phyloP scores from a whole-genome alignment of 2,329 filamentous ascomycete species.

The Trichoderma sp. region DNA sequence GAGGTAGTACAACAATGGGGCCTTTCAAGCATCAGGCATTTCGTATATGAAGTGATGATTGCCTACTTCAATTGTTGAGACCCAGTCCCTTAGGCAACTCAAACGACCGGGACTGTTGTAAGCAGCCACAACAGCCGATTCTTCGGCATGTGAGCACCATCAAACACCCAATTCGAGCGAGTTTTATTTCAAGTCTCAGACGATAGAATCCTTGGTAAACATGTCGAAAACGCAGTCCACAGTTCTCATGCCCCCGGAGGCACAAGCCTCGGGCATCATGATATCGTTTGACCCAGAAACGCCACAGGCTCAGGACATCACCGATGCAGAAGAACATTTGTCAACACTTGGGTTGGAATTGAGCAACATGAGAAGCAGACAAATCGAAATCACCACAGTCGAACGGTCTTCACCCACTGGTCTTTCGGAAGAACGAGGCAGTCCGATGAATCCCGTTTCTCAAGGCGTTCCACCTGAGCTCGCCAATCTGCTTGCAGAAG shows the following conservation, averaged over 20 bases:
- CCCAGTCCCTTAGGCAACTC: background rate
- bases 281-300: background rate
- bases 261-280: background rate
- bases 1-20: background rate
- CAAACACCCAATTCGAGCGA: background rate
- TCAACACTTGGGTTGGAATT: background rate
- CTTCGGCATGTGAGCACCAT: background rate
- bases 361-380: background rate
- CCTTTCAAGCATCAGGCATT: background rate
- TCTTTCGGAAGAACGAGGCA: background rate
- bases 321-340: background rate
- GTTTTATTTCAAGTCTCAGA: no score
- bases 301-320: background rate
- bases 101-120: background rate
- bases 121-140: background rate
- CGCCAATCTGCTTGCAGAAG: background rate
- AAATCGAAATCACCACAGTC: background rate
- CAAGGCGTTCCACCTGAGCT: constrained; percentile 3
- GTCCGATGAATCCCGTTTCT: background rate
- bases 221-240: background rate
- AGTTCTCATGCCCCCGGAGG: background rate
- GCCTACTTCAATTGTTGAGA: background rate
- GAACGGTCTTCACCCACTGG: background rate
- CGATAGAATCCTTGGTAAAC: background rate
- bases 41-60: background rate